Evolutionary conservation across 352 stramenopile species (phyloP).

Genomic region (Aphanomyces stellatus): DNA sequence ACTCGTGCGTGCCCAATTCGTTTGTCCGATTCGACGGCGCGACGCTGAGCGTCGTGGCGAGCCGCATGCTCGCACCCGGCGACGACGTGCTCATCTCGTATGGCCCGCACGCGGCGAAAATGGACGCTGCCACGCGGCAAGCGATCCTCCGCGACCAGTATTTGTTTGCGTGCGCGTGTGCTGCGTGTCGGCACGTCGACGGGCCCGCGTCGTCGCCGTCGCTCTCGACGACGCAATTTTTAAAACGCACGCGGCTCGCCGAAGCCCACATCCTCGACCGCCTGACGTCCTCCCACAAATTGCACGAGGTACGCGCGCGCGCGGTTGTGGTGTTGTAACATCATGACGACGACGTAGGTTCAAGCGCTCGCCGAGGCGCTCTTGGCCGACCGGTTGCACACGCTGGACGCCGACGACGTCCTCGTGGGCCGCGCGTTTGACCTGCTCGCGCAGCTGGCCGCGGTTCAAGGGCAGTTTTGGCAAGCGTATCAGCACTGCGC

Average conservation of each 20-base stretch:
- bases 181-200: background rate
- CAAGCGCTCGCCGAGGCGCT: background rate
- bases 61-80: background rate
- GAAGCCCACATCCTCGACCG: background rate
- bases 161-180: background rate
- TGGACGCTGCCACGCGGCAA: background rate
- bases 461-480: background rate
- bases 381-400: background rate
- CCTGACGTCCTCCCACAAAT: background rate
- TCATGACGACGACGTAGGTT: background rate
- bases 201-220: background rate
- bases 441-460: background rate
- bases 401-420: background rate
- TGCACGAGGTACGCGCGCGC: background rate
- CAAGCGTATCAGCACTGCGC: background rate
- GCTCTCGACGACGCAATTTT: background rate
- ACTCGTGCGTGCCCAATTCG: slow-evolving; percentile 6
- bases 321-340: too few species aligned
- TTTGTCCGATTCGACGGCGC: background rate
- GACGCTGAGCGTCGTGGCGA: background rate
- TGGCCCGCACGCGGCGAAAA: slow-evolving; percentile 6
- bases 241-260: background rate
- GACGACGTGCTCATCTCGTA: slow-evolving; percentile 10
- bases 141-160: background rate
- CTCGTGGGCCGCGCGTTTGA: background rate